phyloP scores from a whole-genome alignment of 169 alveolate species.

The Pseudocohnilembus persalinus region DNA sequence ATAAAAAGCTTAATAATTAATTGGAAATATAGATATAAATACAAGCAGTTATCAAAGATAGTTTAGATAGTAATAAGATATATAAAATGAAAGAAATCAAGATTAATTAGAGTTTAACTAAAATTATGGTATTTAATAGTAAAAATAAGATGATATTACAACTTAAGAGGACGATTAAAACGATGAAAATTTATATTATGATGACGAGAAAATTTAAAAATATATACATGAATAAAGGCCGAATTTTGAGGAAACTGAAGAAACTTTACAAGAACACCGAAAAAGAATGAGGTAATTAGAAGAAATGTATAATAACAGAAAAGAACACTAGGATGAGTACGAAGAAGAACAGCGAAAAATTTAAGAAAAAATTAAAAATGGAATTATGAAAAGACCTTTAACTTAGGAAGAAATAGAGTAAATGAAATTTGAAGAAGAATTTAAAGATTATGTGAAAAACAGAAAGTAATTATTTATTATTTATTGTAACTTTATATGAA shows the following conservation, averaged over 20 bases:
- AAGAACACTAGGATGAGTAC: background rate
- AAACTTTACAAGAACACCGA: background rate
- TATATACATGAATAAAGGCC: background rate
- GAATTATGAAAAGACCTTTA: background rate
- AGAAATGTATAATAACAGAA: slow-evolving; percentile 1
- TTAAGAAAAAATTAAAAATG: background rate
- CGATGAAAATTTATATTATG: background rate
- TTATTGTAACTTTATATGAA: background rate
- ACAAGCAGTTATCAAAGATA: background rate
- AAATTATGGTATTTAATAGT: background rate
- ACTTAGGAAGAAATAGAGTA: slow-evolving; percentile 2
- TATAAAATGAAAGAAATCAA: too few species aligned
- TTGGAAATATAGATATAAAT: background rate
- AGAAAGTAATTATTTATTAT: slow-evolving; percentile 1
- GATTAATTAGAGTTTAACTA: background rate
- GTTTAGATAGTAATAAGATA: background rate
- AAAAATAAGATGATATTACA: background rate
- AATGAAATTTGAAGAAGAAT: slow-evolving; percentile 7
- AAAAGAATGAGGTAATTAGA: background rate
- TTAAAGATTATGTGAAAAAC: slow-evolving; percentile 6
- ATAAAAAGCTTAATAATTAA: too few species aligned
- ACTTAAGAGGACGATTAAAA: background rate
- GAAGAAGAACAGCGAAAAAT: background rate
- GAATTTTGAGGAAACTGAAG: background rate
- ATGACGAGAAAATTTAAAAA: background rate